Evolutionary conservation across 2,329 filamentous ascomycete genomes (phyloP).

Genomic region (Neodidymelliopsis sp.): DNA sequence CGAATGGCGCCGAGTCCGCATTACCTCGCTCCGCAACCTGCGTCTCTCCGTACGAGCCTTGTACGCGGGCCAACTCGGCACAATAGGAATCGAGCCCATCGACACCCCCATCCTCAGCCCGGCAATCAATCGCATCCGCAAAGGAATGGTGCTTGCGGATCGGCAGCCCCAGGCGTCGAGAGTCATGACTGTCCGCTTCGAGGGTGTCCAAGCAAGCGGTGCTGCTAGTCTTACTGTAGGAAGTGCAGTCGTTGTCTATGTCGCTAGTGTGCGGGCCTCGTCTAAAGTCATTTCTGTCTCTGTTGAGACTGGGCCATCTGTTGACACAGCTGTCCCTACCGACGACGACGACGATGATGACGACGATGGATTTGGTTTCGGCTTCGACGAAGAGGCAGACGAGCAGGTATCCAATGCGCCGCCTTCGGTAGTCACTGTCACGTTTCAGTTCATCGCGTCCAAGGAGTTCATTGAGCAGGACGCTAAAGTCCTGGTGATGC

Average conservation of each 20-base stretch:
- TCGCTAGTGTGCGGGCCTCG: slow-evolving; percentile 83
- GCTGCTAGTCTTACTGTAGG: slow-evolving; percentile 70
- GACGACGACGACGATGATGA: slow-evolving; percentile 32
- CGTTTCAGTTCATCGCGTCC: slow-evolving; percentile 71
- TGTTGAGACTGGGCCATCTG: slow-evolving; percentile 13
- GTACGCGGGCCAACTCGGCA: slow-evolving; percentile 84
- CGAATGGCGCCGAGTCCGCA: slow-evolving; percentile 79
- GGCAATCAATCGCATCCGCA: slow-evolving; percentile 59
- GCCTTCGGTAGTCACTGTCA: slow-evolving; percentile 59
- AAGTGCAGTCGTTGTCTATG: slow-evolving; percentile 80
- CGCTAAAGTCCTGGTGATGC: slow-evolving; percentile 73
- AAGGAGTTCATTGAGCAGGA: slow-evolving; percentile 78
- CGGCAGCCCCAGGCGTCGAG: slow-evolving; percentile 62
- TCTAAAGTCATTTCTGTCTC: slow-evolving; percentile 71
- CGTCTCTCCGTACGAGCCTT: slow-evolving; percentile 81
- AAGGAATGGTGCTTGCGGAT: slow-evolving; percentile 81
- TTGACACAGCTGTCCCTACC: slow-evolving; percentile 23
- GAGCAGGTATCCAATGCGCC: background rate
- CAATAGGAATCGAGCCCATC: slow-evolving; percentile 73
- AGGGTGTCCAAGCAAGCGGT: slow-evolving; percentile 59
- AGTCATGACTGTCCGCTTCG: slow-evolving; percentile 70
- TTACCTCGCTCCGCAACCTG: slow-evolving; percentile 88
- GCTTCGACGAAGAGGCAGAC: slow-evolving; percentile 53
- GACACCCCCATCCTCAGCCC: slow-evolving; percentile 37
- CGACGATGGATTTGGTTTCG: slow-evolving; percentile 64